These are phyloP conservation scores for Kwoniella bestiolae DNA, from an alignment of 768 basidiomycete genomes.

Conservation along the genomic window DNA sequence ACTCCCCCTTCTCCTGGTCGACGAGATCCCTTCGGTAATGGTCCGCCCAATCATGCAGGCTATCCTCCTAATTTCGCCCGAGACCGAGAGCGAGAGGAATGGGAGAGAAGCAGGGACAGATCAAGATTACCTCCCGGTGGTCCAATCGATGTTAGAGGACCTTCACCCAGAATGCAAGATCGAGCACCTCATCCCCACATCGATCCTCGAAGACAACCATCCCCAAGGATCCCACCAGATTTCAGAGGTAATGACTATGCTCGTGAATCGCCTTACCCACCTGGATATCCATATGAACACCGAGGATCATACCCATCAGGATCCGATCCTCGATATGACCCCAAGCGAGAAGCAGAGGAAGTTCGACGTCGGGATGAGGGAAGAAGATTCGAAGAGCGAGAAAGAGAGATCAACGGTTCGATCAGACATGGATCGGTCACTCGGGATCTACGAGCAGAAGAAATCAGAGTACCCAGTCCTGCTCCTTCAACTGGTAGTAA, in stretches of 20 bases:
- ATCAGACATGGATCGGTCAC: conserved; percentile 34
- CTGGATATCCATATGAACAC: conserved; percentile 18
- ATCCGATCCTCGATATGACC: conserved; percentile 35
- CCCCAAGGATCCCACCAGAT: conserved; percentile 30
- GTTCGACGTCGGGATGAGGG: conserved; percentile 33
- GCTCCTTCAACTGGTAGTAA: conserved; percentile 39
- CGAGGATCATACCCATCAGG: conserved; percentile 63
- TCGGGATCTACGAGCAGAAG: conserved; percentile 33
- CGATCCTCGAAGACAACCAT: conserved; percentile 30
- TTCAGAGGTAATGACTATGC: conserved; percentile 16
- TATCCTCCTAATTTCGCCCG: conserved; percentile 16
- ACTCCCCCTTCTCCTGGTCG: conserved; percentile 48
- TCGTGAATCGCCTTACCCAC: conserved; percentile 12
- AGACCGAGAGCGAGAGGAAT: conserved; percentile 51
- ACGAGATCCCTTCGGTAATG: conserved; percentile 30
- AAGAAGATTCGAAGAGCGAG: conserved; percentile 22
- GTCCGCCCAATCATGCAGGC: conserved; percentile 21
- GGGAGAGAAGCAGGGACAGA: conserved; percentile 61
- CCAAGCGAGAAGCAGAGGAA: conserved; percentile 23
- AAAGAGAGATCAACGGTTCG: conserved; percentile 19
- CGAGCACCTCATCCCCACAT: conserved; percentile 64
- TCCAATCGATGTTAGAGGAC: conserved; percentile 30
- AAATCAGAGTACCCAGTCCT: conserved; percentile 38
- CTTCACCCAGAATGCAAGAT: conserved; percentile 39
- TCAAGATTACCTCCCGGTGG: conserved; percentile 60